Base-by-base conservation (phyloP, 2,329 filamentous ascomycete species). In the Onygenales sp. region DNA sequence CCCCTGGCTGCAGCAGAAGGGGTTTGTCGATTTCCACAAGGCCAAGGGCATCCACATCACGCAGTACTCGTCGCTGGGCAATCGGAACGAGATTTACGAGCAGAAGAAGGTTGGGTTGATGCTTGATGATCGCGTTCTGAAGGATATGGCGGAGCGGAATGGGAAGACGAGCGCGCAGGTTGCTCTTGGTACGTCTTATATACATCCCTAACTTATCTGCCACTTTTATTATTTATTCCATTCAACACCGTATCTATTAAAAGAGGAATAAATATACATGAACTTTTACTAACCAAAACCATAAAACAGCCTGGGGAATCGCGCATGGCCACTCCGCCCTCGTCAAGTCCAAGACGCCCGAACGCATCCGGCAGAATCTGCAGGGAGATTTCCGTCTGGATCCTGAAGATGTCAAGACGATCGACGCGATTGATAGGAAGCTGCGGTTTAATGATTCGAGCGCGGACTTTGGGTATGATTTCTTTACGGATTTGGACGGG, bases 381-480 rank as follows among this genome's bases (percentile, higher is more conserved):
- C 70, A 71, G 51, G 69, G 67, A 8, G 79, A 82, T 62, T 86
- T 87, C 65, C 76, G 78, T 61, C 71, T 87, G 31, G 74, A 75
- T 1, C 59, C 64, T 0, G 77, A 78, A 49, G 83, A 87, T 60
- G 67, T 85, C 60, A 66, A 77, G 62, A 78, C 76, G 67, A 78
- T 83, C 50, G 69, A 74, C 40, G 61, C 56, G 0, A 70, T 84
- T 17, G 80, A 85, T 62, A 81, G 77, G 68, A 83, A 83, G 66
- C 45, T 82, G 58, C 70, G 82, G 42, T 84, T 85, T 62, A 85
- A 84, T 53, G 81, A 85, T 62, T 75, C 80, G 4, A 78, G 73
- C 43, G 68, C 62, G 6, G 70, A 67, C 21, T 85, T 84, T 68
- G 75, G 79, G 2, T 80, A 76, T 65, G 69, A 80, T 6, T 82